phyloP scores from a whole-genome alignment of 305 asterid species.

The Fraxinus velutina region DNA sequence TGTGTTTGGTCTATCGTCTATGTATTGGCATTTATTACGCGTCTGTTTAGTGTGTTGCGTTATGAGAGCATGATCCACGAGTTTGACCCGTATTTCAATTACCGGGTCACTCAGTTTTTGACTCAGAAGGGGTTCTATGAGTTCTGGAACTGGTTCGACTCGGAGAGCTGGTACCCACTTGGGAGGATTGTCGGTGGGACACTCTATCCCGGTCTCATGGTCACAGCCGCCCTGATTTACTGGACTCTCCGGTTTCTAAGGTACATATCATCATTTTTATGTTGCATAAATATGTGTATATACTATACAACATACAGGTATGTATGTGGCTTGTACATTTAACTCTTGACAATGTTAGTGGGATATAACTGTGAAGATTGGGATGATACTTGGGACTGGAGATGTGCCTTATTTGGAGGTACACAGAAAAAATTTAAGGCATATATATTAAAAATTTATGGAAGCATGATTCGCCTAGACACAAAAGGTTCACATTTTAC shows the following conservation, averaged over 20 bases:
- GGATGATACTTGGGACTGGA: not conserved
- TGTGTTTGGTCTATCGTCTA: constrained; percentile 75
- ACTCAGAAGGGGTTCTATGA: constrained; percentile 81
- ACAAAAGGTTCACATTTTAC: not conserved
- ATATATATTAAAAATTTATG: not conserved
- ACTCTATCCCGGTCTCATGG: constrained; percentile 97
- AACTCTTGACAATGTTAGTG: not conserved
- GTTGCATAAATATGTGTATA: not conserved
- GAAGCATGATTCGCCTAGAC: not conserved
- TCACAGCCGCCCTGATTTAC: constrained; percentile 86
- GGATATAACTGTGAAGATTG: not conserved
- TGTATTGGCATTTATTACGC: constrained; percentile 74
- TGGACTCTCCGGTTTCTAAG: constrained; percentile 78
- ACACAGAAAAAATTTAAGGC: not conserved
- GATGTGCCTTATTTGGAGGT: not conserved
- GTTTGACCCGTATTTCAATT: constrained; percentile 97
- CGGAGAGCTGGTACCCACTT: constrained; percentile 96
- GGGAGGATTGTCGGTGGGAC: constrained; percentile 96
- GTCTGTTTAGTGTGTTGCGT: constrained; percentile 87
- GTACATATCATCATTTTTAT: constrained; percentile 29
- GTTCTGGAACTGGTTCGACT: constrained; percentile 99
- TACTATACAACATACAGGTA: not conserved
- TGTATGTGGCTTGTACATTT: not conserved
- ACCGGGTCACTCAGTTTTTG: constrained; percentile 85
- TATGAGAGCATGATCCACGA: constrained; percentile 99